A percentile compares a stretch with the other conserved stretches of the same genome.
Evolutionary conservation across 2,329 filamentous ascomycete species (phyloP).

Genomic region (Ophiostoma sp.): DNA sequence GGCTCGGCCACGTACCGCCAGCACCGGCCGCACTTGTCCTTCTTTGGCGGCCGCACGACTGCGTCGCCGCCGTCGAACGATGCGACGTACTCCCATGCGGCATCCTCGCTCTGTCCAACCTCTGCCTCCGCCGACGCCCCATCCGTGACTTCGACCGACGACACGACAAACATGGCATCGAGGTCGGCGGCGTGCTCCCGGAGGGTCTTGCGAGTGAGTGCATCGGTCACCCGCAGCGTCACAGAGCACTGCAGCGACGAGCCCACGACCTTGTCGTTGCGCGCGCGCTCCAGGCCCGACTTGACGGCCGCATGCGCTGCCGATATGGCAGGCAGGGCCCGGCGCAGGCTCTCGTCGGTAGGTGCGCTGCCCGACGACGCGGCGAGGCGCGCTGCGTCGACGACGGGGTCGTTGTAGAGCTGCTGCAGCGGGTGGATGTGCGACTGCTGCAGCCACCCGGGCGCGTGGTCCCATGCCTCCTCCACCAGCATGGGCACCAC

Average conservation of each 20-base stretch:
- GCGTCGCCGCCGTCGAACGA: slow-evolving; percentile 42
- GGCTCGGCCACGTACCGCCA: slow-evolving; percentile 77
- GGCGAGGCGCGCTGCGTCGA: slow-evolving; percentile 26
- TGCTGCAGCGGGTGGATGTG: slow-evolving; percentile 42
- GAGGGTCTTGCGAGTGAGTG: slow-evolving; percentile 34
- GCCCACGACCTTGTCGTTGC: slow-evolving; percentile 65
- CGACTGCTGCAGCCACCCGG: slow-evolving; percentile 53
- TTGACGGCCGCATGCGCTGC: slow-evolving; percentile 64
- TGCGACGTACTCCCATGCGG: slow-evolving; percentile 40
- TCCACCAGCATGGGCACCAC: slow-evolving; percentile 79
- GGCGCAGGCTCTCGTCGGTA: slow-evolving; percentile 27
- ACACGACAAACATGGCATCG: slow-evolving; percentile 63
- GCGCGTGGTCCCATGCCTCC: slow-evolving; percentile 77
- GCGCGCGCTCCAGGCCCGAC: slow-evolving; percentile 65
- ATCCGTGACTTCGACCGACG: slow-evolving; percentile 47
- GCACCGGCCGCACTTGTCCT: slow-evolving; percentile 75
- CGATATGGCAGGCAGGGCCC: slow-evolving; percentile 45
- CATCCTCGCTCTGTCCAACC: slow-evolving; percentile 22
- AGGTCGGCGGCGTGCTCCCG: slow-evolving; percentile 46
- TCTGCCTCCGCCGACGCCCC: slow-evolving; percentile 29
- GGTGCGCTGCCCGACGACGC: slow-evolving; percentile 23
- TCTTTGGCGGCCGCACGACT: slow-evolving; percentile 44
- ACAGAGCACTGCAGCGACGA: slow-evolving; percentile 77
- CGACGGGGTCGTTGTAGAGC: slow-evolving; percentile 42
- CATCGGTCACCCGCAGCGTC: slow-evolving; percentile 43